Percentiles rank a stretch among this genome's conserved stretches.
phyloP scores from a whole-genome alignment of 768 basidiomycete genomes.

The Tylopilus felleus region DNA sequence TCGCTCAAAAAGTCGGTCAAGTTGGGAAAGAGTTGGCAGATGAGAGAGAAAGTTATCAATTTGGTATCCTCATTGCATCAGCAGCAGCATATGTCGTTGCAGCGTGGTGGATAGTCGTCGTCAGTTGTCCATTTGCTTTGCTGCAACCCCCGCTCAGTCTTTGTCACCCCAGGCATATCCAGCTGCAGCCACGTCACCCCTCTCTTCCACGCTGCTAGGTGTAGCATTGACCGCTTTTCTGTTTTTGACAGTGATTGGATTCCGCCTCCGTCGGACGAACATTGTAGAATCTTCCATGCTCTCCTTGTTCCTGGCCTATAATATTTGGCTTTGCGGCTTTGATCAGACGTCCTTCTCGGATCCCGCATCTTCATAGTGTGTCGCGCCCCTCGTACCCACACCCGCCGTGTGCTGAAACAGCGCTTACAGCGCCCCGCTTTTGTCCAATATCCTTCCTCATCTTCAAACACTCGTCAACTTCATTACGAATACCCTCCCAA shows the following conservation, averaged over 20 bases:
- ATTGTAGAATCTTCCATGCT: conserved; percentile 90
- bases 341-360: conserved; percentile 71
- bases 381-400: conserved; percentile 11
- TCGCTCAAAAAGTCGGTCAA: conserved; percentile 79
- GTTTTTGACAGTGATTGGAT: conserved; percentile 90
- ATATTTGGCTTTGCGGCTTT: conserved; percentile 86
- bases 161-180: conserved; percentile 62
- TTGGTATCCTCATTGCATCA: conserved; percentile 69
- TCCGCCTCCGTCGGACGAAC: conserved; percentile 83
- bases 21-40: conserved; percentile 67
- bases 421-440: conserved; percentile 57
- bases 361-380: conserved; percentile 75
- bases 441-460: conserved; percentile 78
- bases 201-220: conserved; percentile 87
- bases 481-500: conserved; percentile 80
- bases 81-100: conserved; percentile 78
- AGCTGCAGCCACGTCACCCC: conserved; percentile 74
- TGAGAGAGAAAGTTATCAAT: conserved; percentile 75
- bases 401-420: conserved; percentile 8
- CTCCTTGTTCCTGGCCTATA: conserved; percentile 85
- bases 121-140: conserved; percentile 37
- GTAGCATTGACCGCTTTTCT: conserved; percentile 84
- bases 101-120: conserved; percentile 83
- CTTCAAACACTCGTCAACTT: conserved; percentile 78
- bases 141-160: conserved; percentile 9